Evolutionary conservation across 208 protist genomes (phyloP).

Genomic region (Giardia duodenalis): DNA sequence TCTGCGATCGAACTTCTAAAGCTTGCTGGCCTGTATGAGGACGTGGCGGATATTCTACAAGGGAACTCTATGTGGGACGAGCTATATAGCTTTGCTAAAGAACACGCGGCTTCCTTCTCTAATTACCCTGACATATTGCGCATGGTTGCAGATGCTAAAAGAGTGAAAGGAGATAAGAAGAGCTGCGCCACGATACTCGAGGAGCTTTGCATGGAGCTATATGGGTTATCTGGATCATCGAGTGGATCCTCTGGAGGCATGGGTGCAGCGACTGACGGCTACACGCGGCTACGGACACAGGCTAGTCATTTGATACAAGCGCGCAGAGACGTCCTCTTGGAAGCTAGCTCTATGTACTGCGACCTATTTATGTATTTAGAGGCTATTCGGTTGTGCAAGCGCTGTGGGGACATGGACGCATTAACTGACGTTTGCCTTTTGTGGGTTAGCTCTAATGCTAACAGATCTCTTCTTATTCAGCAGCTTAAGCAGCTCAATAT

Average conservation of each 20-base stretch:
- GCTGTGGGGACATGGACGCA: not conserved
- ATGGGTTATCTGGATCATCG: no score
- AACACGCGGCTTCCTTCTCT: not conserved
- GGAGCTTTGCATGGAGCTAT: conserved; percentile 7
- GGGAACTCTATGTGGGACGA: not conserved
- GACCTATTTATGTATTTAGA: conserved; percentile 13
- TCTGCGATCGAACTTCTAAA: not conserved
- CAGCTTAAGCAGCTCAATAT: not conserved
- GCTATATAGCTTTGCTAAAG: not conserved
- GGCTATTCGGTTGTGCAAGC: not conserved
- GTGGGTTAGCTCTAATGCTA: not conserved
- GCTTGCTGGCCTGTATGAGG: conserved; percentile 13
- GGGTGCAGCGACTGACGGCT: not conserved
- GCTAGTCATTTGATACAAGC: not conserved
- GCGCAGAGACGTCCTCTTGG: not conserved
- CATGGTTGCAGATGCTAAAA: not conserved
- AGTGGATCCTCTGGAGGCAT: not conserved
- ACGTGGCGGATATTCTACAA: not conserved
- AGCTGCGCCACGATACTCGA: not conserved
- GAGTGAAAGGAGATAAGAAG: not conserved
- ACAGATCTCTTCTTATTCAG: not conserved
- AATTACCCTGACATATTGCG: not conserved
- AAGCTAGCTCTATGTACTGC: not conserved
- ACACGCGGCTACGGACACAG: not conserved
- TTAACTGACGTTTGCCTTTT: not conserved